A percentile compares a stretch with the other conserved stretches of the same genome.
Conservation (phyloP, 192 early-diverging fungal species). For the Gigaspora rosea region DNA sequence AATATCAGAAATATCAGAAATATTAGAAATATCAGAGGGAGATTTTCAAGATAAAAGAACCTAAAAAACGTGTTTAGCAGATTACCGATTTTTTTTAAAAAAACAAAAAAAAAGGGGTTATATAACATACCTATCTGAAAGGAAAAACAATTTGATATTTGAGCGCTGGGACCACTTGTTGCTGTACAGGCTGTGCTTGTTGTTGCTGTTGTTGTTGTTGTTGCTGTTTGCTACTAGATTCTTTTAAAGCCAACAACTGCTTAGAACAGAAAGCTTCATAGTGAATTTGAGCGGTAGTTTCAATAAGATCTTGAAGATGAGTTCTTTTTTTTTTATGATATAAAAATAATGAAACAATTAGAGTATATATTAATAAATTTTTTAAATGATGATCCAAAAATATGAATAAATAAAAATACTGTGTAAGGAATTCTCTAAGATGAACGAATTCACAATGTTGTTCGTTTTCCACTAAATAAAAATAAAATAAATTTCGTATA, state of each 20-base stretch:
- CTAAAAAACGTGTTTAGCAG: no score
- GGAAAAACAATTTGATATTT: no score
- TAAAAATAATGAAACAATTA: background rate
- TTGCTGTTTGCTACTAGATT: constrained; percentile 41
- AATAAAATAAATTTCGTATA: background rate
- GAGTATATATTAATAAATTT: background rate
- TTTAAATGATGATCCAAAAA: background rate
- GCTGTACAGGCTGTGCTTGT: constrained; percentile 11
- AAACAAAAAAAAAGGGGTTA: no score
- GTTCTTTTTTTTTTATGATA: constrained; percentile 61
- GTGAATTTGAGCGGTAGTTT: constrained; percentile 90
- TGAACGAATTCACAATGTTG: constrained; percentile 93
- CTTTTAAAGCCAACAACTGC: constrained; percentile 61
- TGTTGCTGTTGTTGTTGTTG: constrained; percentile 39
- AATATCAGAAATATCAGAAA: no score
- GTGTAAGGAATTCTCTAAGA: constrained; percentile 86
- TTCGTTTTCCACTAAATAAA: constrained; percentile 82
- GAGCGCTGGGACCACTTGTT: constrained; percentile 12
- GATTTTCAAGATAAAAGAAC: no score
- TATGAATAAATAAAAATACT: constrained; percentile 7
- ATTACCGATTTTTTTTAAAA: no score
- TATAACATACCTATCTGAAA: no score
- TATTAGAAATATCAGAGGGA: no score
- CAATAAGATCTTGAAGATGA: constrained; percentile 94
- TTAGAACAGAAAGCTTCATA: constrained; percentile 95